Base-by-base conservation (phyloP, 2,329 filamentous ascomycete genomes). In the Gnomoniopsis smithogilvyi region DNA sequence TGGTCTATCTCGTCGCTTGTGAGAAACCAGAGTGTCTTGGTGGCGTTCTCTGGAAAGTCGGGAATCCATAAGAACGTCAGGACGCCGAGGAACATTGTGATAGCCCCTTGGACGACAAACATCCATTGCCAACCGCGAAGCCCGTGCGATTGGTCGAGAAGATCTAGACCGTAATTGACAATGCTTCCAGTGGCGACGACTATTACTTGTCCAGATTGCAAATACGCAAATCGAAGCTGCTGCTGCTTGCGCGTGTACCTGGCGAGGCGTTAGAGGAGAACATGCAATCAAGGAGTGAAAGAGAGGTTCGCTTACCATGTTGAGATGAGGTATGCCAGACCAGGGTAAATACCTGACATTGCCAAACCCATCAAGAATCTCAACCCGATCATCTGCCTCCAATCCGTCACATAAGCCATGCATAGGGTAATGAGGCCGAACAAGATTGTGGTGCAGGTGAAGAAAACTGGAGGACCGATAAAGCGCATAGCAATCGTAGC, bases 1-100 rank as follows among this genome's bases (percentile, higher is more conserved):
- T 88, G 66, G n/a, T 73, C 69, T 41, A 81, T 79, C 68, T 89
- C 86, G 19, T 78, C 73, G 8, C 76, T 67, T 2, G 77, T 79
- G 22, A 89, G 74, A 66, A 89, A 90, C 64, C 69, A 75, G 63
- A 84, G 80, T 53, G 81, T 85, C 14, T 72, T 72, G 54, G 83
- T 76, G 1, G 83, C 77, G 26, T 84, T 76, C 64, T 89, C 86
- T 0, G 86, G 86, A 62, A 90, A 89, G 66, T 89, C 85, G 46
- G 89, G 77, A 73, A 90, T 88, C 86, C 86, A 89, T 78, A 85
- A 87, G 66, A 85, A 89, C 0, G 86, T 88, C 14, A 79, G 59
- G 33, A 87, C 65, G 3, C 86, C 86, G 21, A 90, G 72, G 22
- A 84, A 70, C 60, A 79, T 78, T 4, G 86, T 80, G 64, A 89